Evolutionary conservation across 495 filamentous ascomycete genomes (phyloP).

Genomic region (Trichoderma asperelloides): DNA sequence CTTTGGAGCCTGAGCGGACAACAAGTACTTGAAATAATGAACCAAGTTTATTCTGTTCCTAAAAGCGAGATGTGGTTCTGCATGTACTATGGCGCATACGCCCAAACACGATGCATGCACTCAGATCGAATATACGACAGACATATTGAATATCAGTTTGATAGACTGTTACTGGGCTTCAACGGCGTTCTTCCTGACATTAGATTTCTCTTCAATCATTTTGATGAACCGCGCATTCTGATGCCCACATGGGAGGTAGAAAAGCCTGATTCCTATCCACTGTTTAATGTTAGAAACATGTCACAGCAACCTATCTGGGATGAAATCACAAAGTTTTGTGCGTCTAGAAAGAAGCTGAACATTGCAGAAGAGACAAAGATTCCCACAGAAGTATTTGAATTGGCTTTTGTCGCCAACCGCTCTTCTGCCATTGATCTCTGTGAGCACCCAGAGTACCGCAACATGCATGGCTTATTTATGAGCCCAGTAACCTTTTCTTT

Average conservation of each 20-base stretch:
- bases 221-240: slow-evolving; percentile 64
- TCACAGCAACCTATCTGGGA: not conserved
- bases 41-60: not conserved
- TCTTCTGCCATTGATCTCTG: slow-evolving; percentile 10
- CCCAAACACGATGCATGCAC: slow-evolving; percentile 13
- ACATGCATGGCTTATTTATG: slow-evolving; percentile 12
- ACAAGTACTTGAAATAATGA: slow-evolving; percentile 13
- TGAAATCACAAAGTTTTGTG: slow-evolving; percentile 8
- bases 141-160: slow-evolving; percentile 6
- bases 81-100: not conserved
- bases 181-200: slow-evolving; percentile 57
- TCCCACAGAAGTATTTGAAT: not conserved
- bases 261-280: not conserved
- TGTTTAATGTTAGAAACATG: not conserved
- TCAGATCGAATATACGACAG: slow-evolving; percentile 19
- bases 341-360: not conserved
- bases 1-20: slow-evolving; percentile 21
- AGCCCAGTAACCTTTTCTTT: slow-evolving; percentile 10
- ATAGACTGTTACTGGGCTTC: not conserved
- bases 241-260: slow-evolving; percentile 18
- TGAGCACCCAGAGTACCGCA: slow-evolving; percentile 12
- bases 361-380: too few species aligned
- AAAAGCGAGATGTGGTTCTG: not conserved
- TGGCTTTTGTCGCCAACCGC: slow-evolving; percentile 9
- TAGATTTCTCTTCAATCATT: slow-evolving; percentile 62